Base-by-base conservation (phyloP, 768 basidiomycete species). In the Lepiota venenata region DNA sequence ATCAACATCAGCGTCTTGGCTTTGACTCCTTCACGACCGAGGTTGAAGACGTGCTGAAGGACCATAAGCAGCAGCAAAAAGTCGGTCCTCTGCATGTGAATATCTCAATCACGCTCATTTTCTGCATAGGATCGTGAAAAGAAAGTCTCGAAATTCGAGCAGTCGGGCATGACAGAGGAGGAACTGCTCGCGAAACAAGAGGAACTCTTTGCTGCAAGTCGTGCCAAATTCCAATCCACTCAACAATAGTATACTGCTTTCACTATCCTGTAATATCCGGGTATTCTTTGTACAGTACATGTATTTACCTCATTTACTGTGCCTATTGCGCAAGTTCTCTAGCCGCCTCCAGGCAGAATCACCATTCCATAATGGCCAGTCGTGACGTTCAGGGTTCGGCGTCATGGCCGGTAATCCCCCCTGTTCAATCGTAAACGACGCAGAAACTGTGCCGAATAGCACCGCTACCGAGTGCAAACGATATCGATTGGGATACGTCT, bases 51-150 rank as follows among this genome's bases (percentile, higher is more conserved):
- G 93, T 96, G 6, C 74, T 97, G 59, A 92, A 94, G 69, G 96
- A 97, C 61, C 94, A 97, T 72, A 98, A 98, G 64, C 91, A 96
- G 64, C 88, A 93, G 59, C 87, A 88, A 69, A 98, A 96, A 81
- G 96, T 91, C 53, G 40, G 79, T 63, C 22, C 20, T 1, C 9
- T 21, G 25, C 41, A 27, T 15, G 16, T 52, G 35, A 42, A 37
- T 52, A 53, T 55, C 21, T 40, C 43, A 52, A 55, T 56, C 36
- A 29, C 12, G 50, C 53, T 50, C 10, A 63, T 51, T 50, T 64
- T n/a, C 25, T 50, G 37, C 39, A 36, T 52, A 94, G 85, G 93
- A 95, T 63, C 84, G 89, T 57, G 91, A 93, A 72, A 91, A 90
- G 80, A 96, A 96, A 70, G 87, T 88, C 22, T 91, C 92, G 35